phyloP scores from a whole-genome alignment of 345 rosid species.

The Corymbia maculata region DNA sequence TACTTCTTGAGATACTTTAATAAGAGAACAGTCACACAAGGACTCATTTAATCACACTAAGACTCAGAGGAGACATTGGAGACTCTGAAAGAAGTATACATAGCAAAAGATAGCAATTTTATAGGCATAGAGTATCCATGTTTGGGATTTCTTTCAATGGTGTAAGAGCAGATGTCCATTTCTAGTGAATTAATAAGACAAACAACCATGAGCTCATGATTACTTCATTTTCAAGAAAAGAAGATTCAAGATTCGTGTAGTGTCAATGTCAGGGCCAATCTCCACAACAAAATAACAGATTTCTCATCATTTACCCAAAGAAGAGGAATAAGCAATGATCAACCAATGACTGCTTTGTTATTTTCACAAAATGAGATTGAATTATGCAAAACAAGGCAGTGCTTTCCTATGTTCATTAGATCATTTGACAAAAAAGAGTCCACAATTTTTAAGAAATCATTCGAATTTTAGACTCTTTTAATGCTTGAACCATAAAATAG shows the following conservation, averaged over 20 bases:
- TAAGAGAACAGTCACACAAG: not conserved
- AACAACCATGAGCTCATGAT: not conserved
- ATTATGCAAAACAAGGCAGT: not conserved
- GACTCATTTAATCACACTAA: not conserved
- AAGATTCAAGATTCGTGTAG: not conserved
- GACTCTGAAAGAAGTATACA: not conserved
- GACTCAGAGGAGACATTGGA: not conserved
- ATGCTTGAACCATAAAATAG: not conserved
- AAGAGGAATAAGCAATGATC: not conserved
- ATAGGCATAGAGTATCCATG: not conserved
- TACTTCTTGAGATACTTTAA: not conserved
- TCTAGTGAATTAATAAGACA: not conserved
- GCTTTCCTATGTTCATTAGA: not conserved
- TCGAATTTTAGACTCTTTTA: not conserved
- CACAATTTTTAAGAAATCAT: not conserved
- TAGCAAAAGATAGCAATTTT: not conserved
- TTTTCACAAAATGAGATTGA: not conserved
- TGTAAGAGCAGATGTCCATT: not conserved
- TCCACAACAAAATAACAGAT: not conserved
- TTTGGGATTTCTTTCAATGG: not conserved
- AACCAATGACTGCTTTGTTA: not conserved
- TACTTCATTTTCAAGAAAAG: not conserved
- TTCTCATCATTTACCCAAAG: not conserved
- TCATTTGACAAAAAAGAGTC: not conserved
- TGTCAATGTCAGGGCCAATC: not conserved